These are phyloP conservation scores for Mortierella sp. DNA, from an alignment of 371 early-diverging fungal genomes.

Conservation along the genomic window DNA sequence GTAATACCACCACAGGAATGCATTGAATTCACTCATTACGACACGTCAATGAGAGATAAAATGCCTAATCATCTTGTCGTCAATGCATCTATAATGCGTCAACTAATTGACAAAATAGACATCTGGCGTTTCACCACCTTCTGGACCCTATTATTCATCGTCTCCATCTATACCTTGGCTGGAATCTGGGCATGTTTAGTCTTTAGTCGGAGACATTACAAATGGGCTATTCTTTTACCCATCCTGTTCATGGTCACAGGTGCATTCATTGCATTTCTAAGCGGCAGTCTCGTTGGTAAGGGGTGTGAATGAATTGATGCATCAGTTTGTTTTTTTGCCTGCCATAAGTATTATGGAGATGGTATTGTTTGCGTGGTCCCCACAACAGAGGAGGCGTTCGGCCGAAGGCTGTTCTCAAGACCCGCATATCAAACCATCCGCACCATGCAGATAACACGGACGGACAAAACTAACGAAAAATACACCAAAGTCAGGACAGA, in stretches of 20 bases:
- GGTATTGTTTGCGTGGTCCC: not conserved
- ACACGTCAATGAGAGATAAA: too few relatives aligned
- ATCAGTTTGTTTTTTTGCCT: not conserved
- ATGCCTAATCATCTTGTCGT: too few relatives aligned
- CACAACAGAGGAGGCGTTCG: too few relatives aligned
- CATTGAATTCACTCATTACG: not conserved
- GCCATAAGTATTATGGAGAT: not conserved
- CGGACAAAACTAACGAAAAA: too few relatives aligned
- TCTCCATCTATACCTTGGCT: slow-evolving; percentile 50
- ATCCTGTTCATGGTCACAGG: slow-evolving; percentile 65
- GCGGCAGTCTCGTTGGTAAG: slow-evolving; percentile 72
- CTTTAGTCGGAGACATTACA: slow-evolving; percentile 63
- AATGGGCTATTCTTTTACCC: slow-evolving; percentile 63
- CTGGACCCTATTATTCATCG: slow-evolving; percentile 53
- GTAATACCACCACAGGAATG: slow-evolving; percentile 1
- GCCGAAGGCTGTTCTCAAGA: too few relatives aligned
- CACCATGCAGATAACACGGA: too few relatives aligned
- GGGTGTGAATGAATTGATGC: too few relatives aligned
- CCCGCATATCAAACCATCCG: too few relatives aligned
- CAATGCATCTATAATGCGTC: not conserved
- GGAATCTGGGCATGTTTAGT: slow-evolving; percentile 65
- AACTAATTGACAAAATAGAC: slow-evolving; percentile 12
- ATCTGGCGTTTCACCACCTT: slow-evolving; percentile 48
- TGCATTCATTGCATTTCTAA: slow-evolving; percentile 65
- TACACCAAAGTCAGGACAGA: too few relatives aligned